Evolutionary conservation across 2,329 filamentous ascomycete species (phyloP), one percentile per base, ranked within the genome.

Genomic region (Cladophialophora immunda): DNA sequence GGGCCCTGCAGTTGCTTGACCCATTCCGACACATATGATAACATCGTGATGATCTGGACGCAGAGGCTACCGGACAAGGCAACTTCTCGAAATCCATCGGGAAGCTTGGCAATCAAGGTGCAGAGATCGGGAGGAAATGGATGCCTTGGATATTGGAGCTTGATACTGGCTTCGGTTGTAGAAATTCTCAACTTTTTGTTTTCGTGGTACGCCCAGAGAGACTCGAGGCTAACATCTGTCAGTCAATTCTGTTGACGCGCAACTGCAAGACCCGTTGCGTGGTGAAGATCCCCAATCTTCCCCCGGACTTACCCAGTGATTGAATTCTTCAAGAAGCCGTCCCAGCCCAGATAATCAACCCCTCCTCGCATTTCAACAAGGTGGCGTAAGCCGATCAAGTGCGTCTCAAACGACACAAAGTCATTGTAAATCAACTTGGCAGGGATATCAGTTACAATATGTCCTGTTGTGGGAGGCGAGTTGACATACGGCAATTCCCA

Each of bases 81-180:
- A 6, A 66, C 38, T 17, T 66, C 59, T 11, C 58, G 38, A 25
- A 66, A 59, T n/a, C 64, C 64, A 9, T 58, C 45, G 17, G 64
- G 54, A 50, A 66, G 53, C 25, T 58, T 58, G 52, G 64, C 64
- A 34, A 66, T 58, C 38, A 32, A 29, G 50, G 36, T 38, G 54
- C 64, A 66, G 27, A 66, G 53, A 11, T 63, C 59, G 6, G 64
- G 59, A 27, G 64, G 59, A 55, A 62, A 66, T 25, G 64, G 64
- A 38, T 66, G 64, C 19, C 15, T 22, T 4, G 64, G 64, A 58
- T 66, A 66, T 52, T 66, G 32, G 15, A 62, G 60, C 25, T 62
- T 62, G 52, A 56, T 62, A 9, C 50, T 56, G 22, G 25, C 25
- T 56, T 62, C 60, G 13, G 55, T 59, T 15, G 52, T 56, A 15